Evolutionary conservation across 768 basidiomycete genomes (phyloP), one percentile per base, ranked within the genome.

Genomic region (Mrakia blollopis): DNA sequence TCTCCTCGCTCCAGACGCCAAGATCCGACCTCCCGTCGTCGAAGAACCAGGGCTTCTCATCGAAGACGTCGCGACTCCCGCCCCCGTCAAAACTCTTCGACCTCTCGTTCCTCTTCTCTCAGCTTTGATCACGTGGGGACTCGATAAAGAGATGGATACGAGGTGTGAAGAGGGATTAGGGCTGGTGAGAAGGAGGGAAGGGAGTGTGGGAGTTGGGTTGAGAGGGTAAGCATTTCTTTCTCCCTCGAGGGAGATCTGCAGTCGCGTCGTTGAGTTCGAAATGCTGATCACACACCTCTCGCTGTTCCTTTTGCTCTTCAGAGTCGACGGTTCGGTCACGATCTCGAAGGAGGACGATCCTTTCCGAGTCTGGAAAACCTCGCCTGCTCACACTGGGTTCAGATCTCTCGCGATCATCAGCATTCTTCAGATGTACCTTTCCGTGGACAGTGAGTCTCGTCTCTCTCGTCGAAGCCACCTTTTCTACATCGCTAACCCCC

Each of bases 111-210:
- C 86, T 1, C 80, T 94, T 0, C 84, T 95, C 5, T 89, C 91
- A 4, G 82, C 86, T 0, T 81, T 93, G 21, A 81, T 94, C 50
- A 91, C 91, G 0, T 89, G 88, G 41, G 91, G 91, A 4, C 80
- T 95, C 30, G 91, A 89, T 79, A 81, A 84, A 0, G 90, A 88
- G 57, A 89, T 92, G 30, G 94, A 96, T 79, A 85, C 85, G 4
- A 86, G 92, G 6, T 91, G 91, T 79, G 84, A 84, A 60, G 85
- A 86, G 5, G 88, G 87, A 71, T 85, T 96, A 39, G 71, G 71
- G 13, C 41, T 39, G 28, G 21, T 41, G 10, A 30, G 18, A 37
- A 44, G 0, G 62, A 70, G 30, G 16, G 39, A 44, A 13, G 61
- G 47, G 14, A 35, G 18, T 11, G 30, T 72, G 10, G 21, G 39